Evolutionary conservation across 202 grass and related monocot genomes (phyloP).

Genomic region (Brachypodium distachyon): DNA sequence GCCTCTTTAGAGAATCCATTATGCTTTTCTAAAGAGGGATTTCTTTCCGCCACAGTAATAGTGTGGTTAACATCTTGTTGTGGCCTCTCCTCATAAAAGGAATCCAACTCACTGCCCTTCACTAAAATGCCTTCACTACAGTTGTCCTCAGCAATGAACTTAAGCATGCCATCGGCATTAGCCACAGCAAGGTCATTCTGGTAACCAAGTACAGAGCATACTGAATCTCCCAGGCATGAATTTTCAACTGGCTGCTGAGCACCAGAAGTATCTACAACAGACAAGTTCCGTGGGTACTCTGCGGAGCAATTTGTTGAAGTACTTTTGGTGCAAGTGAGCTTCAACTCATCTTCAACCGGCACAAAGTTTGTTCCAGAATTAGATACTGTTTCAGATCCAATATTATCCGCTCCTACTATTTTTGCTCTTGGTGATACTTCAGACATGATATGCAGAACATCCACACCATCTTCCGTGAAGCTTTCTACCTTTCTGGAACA

Average conservation of each 20-base stretch:
- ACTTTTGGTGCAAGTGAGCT: conserved; percentile 5
- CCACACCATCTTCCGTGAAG: background rate
- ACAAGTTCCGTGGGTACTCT: background rate
- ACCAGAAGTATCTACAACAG: conserved; percentile 1
- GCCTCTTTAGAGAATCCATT: conserved; percentile 5
- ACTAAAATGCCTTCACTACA: background rate
- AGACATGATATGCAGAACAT: background rate
- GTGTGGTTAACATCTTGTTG: background rate
- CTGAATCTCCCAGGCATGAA: background rate
- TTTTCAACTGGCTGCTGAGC: conserved; percentile 10
- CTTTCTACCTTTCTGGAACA: conserved; percentile 1
- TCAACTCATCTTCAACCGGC: background rate
- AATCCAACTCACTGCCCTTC: conserved; percentile 17
- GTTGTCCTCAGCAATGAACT: background rate
- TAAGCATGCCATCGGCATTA: background rate
- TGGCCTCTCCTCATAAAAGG: conserved; percentile 8
- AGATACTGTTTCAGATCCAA: background rate
- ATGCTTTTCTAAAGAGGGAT: background rate
- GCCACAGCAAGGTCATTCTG: conserved; percentile 13
- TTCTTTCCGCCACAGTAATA: background rate
- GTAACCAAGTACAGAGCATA: background rate
- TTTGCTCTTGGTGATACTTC: conserved; percentile 15
- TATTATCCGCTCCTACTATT: conserved; percentile 10
- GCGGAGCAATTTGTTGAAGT: background rate
- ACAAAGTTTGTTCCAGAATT: background rate